Evolutionary conservation across 768 basidiomycete species (phyloP).

Genomic region (Clathrus columnatus): DNA sequence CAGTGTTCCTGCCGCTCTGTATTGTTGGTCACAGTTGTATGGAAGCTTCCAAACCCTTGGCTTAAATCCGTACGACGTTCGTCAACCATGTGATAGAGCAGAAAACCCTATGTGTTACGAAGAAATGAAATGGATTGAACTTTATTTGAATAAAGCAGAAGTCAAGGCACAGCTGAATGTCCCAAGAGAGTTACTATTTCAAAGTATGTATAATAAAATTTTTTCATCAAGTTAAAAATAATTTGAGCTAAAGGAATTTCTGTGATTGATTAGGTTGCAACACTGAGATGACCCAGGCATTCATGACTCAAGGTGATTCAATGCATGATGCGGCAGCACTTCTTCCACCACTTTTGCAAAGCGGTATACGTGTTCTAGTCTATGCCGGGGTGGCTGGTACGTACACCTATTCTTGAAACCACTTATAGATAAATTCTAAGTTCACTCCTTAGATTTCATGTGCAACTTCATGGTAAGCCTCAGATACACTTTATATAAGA

Average conservation of each 20-base stretch:
- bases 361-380: conserved; percentile 75
- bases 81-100: conserved; percentile 59
- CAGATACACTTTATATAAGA: background rate
- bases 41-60: conserved; percentile 60
- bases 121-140: conserved; percentile 82
- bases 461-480: conserved; percentile 68
- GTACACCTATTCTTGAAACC: conserved; percentile 1
- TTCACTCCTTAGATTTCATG: conserved; percentile 52
- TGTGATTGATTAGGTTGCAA: conserved; percentile 24
- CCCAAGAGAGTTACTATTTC: conserved; percentile 47
- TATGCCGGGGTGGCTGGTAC: conserved; percentile 72
- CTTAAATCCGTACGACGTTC: conserved; percentile 85
- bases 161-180: conserved; percentile 78
- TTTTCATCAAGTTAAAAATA: conserved; percentile 45
- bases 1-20: conserved; percentile 61
- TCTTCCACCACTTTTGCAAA: conserved; percentile 71
- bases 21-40: conserved; percentile 71
- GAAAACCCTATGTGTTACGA: conserved; percentile 68
- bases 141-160: conserved; percentile 71
- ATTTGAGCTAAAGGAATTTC: background rate
- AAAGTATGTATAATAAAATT: conserved; percentile 14
- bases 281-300: conserved; percentile 68
- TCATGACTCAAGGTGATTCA: conserved; percentile 75
- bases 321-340: conserved; percentile 75
- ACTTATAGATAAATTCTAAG: background rate